A percentile compares a stretch with the other conserved stretches of the same genome.
These are phyloP conservation scores for Apostasia ramifera DNA, from an alignment of 106 monocot genomes.

Conservation along the genomic window DNA sequence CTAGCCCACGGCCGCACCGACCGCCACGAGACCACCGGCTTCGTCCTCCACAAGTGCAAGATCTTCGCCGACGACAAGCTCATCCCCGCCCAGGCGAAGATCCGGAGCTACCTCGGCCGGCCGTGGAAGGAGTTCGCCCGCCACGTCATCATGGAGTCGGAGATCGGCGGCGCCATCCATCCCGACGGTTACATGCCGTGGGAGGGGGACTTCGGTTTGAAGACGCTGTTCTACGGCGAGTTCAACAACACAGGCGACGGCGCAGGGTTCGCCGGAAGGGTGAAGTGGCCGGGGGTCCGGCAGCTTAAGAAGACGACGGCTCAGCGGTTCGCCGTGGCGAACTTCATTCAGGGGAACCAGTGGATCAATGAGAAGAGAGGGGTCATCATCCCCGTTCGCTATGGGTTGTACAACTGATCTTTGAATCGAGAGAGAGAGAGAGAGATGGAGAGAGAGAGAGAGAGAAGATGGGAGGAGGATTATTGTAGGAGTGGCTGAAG, in stretches of 20 bases:
- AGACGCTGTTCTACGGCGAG: constrained; percentile 60
- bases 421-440: neutral
- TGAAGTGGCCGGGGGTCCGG: constrained; percentile 52
- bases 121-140: constrained; percentile 76
- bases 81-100: constrained; percentile 9
- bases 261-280: constrained; percentile 20
- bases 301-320: constrained; percentile 22
- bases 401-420: constrained; percentile 1
- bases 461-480: too few species aligned
- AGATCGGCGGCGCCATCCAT: constrained; percentile 45
- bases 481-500: too few species aligned
- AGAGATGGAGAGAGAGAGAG: too few species aligned
- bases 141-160: constrained; percentile 65
- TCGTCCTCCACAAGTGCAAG: constrained; percentile 66
- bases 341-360: constrained; percentile 37
- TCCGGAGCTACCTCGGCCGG: constrained; percentile 66
- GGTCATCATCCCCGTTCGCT: neutral
- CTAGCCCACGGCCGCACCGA: constrained; percentile 74
- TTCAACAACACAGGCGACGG: constrained; percentile 49
- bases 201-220: constrained; percentile 37
- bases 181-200: constrained; percentile 73
- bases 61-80: constrained; percentile 39
- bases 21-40: constrained; percentile 52
- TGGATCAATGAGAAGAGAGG: constrained; percentile 34
- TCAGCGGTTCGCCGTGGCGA: constrained; percentile 36